Evolutionary conservation across 768 basidiomycete species (phyloP), one percentile per base, ranked within the genome.

Genomic region (Trametes meyenii): DNA sequence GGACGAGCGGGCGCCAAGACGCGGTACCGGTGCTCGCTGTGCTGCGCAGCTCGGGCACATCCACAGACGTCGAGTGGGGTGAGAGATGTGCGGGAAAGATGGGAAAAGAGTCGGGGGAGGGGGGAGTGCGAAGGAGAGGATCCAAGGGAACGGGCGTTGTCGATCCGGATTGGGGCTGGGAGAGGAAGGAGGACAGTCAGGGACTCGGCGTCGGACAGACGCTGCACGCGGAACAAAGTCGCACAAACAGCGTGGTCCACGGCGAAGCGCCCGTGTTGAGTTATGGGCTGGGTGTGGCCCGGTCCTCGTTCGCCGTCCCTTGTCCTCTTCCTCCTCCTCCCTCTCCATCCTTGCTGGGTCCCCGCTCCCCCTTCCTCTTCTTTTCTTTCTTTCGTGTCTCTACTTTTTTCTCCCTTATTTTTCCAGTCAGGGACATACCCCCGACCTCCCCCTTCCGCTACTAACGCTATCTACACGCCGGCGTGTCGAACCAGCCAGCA

Each of bases 381-480:
- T 70, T 62, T 55, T 67, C 58, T 61, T 64, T 51, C 29, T 60
- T 54, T 62, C 43, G 24, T 2, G 57, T 51, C 40, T 55, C 24
- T 55, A 50, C 39, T 46, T 59, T 26, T 45, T 39, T 39, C 33
- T 43, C 36, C 42, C 50, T 52, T 45, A n/a, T 48, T 40, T 26
- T 44, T 42, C 53, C 53, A 43, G 51, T 50, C 38, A 13, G 50
- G 40, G 55, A 59, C 49, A 33, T 36, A 26, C 50, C 56, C 42
- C 53, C 36, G 21, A 42, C 43, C 44, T n/a, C n/a, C 44, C 33
- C 46, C 60, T 60, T 51, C 51, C 60, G 60, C 55, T 21, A 50
- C 55, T 35, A 44, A 42, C 65, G 61, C 63, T 65, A 62, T 66
- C 70, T 74, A 74, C 77, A 79, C 78, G 78, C 79, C 75, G 77